These are phyloP conservation scores for Dioszegia aurantiaca DNA, from an alignment of 768 basidiomycete species.

Conservation along the genomic window DNA sequence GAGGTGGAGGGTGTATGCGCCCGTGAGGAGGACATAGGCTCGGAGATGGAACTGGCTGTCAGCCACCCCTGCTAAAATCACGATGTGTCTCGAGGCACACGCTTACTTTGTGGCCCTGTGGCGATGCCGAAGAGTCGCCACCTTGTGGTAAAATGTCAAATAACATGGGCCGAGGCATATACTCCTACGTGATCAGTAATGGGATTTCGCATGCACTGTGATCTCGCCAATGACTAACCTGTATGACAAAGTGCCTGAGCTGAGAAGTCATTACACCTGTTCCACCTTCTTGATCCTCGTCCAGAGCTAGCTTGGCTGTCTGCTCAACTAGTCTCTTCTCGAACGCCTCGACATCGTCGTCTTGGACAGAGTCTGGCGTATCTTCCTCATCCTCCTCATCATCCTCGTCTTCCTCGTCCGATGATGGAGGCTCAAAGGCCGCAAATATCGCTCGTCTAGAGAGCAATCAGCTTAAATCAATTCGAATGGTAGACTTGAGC, in stretches of 20 bases:
- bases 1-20: constrained; percentile 74
- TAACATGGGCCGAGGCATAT: constrained; percentile 72
- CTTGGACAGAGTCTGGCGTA: constrained; percentile 23
- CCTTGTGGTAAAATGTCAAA: constrained; percentile 63
- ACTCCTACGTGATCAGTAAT: constrained; percentile 63
- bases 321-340: constrained; percentile 1
- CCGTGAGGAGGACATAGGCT: constrained; percentile 65
- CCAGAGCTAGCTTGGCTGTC: background rate
- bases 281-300: constrained; percentile 39
- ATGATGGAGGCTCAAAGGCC: constrained; percentile 64
- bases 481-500: background rate
- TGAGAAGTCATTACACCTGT: constrained; percentile 73
- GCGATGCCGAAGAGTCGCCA: constrained; percentile 31
- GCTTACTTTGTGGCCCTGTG: constrained; percentile 48
- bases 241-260: constrained; percentile 90
- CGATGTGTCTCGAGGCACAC: background rate
- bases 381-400: constrained; percentile 25
- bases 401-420: constrained; percentile 52
- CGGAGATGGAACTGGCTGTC: constrained; percentile 81
- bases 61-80: constrained; percentile 5
- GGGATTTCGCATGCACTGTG: too few relatives aligned
- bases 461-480: background rate
- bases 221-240: constrained; percentile 62
- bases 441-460: constrained; percentile 62
- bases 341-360: constrained; percentile 11